A percentile compares a stretch with the other conserved stretches of the same genome.
Conservation (phyloP, 2,329 filamentous ascomycete genomes). For the Alternaria metachromatica region DNA sequence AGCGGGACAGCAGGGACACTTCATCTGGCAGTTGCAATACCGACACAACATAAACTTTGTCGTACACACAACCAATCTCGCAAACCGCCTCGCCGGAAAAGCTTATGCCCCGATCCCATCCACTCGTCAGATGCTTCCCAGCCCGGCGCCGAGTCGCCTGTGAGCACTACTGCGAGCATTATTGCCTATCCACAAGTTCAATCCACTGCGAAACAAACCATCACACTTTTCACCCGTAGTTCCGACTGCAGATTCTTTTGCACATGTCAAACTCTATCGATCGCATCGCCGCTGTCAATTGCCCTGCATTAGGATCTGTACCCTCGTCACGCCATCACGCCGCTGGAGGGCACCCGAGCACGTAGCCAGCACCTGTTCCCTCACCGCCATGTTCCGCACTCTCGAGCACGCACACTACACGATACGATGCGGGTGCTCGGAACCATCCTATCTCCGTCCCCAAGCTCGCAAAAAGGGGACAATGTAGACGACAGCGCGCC, state of each 20-base stretch:
- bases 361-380: conserved; percentile 1
- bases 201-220: conserved; percentile 4
- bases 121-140: background rate
- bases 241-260: background rate
- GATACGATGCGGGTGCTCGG: conserved; percentile 1
- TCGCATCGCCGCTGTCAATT: background rate
- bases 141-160: background rate
- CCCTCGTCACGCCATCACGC: conserved; percentile 16
- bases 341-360: conserved; percentile 6
- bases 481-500: background rate
- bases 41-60: conserved; percentile 5
- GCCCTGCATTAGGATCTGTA: conserved; percentile 15
- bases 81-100: conserved; percentile 8
- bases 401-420: background rate
- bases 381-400: conserved; percentile 14
- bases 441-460: conserved; percentile 1
- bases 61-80: background rate
- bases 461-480: conserved; percentile 9
- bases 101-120: conserved; percentile 11
- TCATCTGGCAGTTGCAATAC: conserved; percentile 2
- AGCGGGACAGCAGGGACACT: background rate
- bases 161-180: conserved; percentile 9
- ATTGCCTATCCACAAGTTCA: conserved; percentile 8
- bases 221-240: conserved; percentile 3
- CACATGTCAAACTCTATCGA: conserved; percentile 7